Conservation (phyloP, 495 filamentous ascomycete species). For the Aspergillus affinis region DNA sequence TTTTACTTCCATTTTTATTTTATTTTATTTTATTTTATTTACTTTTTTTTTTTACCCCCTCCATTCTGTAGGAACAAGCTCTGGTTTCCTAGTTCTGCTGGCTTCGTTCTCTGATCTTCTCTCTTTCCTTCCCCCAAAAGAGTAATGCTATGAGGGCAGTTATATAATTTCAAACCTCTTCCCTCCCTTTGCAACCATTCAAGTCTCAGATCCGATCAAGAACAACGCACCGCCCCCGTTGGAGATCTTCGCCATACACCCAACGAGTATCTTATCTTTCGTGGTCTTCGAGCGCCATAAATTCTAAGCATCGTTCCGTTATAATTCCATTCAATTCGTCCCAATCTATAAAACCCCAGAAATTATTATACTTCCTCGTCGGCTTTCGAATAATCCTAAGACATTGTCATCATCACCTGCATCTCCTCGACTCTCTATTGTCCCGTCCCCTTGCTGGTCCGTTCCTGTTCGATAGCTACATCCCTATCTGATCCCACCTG, state of each 20-base stretch:
- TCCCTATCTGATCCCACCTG: constrained; percentile 22
- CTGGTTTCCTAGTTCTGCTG: not conserved
- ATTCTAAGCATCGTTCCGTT: not conserved
- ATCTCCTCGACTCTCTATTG: constrained; percentile 15
- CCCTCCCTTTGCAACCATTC: constrained; percentile 1
- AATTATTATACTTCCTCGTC: constrained; percentile 6
- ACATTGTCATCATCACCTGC: constrained; percentile 20
- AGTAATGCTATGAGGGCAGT: not conserved
- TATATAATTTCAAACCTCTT: not conserved
- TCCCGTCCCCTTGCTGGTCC: constrained; percentile 30
- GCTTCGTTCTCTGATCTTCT: not conserved
- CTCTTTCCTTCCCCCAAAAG: not conserved
- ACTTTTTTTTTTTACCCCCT: not conserved
- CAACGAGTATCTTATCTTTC: no score
- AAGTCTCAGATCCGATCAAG: not conserved
- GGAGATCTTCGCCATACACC: not conserved
- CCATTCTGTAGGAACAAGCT: not conserved
- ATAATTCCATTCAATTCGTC: not conserved
- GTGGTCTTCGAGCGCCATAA: no score
- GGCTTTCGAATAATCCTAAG: constrained; percentile 19
- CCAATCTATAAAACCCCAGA: not conserved
- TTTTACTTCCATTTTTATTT: not conserved
- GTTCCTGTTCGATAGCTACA: no score
- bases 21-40: constrained; percentile 3
- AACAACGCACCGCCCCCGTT: not conserved